phyloP scores from a whole-genome alignment of 306 rosid genomes.

The Fragaria nilgerrensis region DNA sequence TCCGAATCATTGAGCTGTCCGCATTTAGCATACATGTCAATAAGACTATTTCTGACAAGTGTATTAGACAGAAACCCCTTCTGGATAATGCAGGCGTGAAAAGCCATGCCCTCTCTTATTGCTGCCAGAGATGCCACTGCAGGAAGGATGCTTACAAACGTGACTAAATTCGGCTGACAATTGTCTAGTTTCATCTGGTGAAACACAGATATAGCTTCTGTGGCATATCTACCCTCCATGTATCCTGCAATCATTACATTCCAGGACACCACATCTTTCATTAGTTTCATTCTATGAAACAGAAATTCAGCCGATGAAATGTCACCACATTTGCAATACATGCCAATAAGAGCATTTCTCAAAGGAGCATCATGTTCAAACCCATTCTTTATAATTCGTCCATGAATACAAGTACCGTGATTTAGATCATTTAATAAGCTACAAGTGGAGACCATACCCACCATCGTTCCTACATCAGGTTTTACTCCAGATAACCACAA shows the following conservation, averaged over 20 bases:
- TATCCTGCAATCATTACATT: constrained; percentile 67
- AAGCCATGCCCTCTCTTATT: constrained; percentile 53
- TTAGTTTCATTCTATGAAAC: constrained; percentile 35
- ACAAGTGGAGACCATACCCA: constrained; percentile 48
- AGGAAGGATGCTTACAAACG: constrained; percentile 53
- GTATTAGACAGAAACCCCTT: constrained; percentile 54
- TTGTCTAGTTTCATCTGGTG: constrained; percentile 48
- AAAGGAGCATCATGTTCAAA: constrained; percentile 46
- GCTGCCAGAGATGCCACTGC: constrained; percentile 53
- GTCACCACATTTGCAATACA: constrained; percentile 63
- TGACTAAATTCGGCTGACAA: constrained; percentile 49
- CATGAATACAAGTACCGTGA: constrained; percentile 53
- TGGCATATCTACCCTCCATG: constrained; percentile 34
- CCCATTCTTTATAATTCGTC: constrained; percentile 45
- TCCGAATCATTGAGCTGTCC: constrained; percentile 56
- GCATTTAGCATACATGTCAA: constrained; percentile 69
- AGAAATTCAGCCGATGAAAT: constrained; percentile 48
- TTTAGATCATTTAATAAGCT: constrained; percentile 30
- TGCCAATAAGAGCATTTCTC: constrained; percentile 52
- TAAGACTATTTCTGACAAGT: constrained; percentile 50
- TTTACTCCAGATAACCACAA: constrained; percentile 42
- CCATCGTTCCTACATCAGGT: constrained; percentile 60
- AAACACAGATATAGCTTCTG: constrained; percentile 49
- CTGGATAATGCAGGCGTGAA: constrained; percentile 57
- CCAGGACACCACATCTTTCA: constrained; percentile 51